phyloP scores from a whole-genome alignment of 2,329 filamentous ascomycete species.

The Trichoderma pleuroti region DNA sequence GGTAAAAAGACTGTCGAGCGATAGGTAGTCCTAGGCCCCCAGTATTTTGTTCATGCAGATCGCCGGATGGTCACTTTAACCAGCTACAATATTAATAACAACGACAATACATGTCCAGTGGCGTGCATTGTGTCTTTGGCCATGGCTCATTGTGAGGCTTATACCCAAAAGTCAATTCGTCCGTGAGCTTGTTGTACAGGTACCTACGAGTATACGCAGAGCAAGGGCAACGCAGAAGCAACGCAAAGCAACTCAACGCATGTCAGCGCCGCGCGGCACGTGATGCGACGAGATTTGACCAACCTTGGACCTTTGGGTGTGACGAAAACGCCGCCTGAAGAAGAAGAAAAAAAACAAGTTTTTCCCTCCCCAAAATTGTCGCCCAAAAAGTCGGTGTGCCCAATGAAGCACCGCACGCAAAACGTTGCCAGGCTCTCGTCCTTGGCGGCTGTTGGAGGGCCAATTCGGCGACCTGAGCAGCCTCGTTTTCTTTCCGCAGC shows the following conservation, averaged over 20 bases:
- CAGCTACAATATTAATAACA: not conserved
- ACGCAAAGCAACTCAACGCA: not conserved
- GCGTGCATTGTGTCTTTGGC: not conserved
- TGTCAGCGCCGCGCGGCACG: not conserved
- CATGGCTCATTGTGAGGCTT: not conserved
- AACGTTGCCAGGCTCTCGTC: not conserved
- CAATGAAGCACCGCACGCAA: not conserved
- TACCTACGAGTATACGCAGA: not conserved
- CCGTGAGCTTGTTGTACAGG: not conserved
- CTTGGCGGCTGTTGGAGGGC: not conserved
- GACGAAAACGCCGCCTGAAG: slow-evolving; percentile 12
- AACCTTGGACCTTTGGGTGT: not conserved
- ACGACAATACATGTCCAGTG: not conserved
- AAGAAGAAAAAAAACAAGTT: not conserved
- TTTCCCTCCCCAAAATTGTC: not conserved
- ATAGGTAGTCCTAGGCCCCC: not conserved
- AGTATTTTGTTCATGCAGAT: not conserved
- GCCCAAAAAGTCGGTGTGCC: slow-evolving; percentile 18
- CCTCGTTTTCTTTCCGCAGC: not conserved
- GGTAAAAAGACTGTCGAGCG: not conserved
- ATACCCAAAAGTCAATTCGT: not conserved
- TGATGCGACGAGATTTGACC: not conserved
- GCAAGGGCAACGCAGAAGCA: not conserved
- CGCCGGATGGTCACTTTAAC: not conserved
- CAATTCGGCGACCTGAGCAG: not conserved